Conservation (phyloP, 345 rosid species). For the Euphorbia tirucalli region DNA sequence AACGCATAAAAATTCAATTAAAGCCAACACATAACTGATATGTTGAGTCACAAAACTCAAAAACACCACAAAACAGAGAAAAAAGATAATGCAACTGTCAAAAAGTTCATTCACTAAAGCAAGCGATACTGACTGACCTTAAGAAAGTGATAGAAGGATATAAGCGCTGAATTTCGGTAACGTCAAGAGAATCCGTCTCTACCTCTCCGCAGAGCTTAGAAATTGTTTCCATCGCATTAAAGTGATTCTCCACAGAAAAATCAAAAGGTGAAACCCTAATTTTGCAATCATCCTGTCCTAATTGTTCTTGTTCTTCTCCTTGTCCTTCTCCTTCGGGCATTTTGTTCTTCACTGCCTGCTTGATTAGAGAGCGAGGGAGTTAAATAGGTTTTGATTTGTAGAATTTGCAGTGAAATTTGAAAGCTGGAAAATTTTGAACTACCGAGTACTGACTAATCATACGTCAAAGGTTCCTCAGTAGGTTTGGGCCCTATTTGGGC, state of each 20-base stretch:
- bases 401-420: too few species aligned
- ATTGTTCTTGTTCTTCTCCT: too few species aligned
- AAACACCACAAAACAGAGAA: too few species aligned
- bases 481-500: too few species aligned
- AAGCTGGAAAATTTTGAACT: too few species aligned
- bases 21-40: background rate
- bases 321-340: slow-evolving; percentile 2
- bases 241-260: slow-evolving; percentile 58
- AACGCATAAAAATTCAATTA: background rate
- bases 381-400: too few species aligned
- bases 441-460: too few species aligned
- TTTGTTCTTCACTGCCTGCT: background rate
- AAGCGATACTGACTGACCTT: slow-evolving; percentile 48
- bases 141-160: slow-evolving; percentile 62
- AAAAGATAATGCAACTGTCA: background rate
- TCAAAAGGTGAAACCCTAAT: slow-evolving; percentile 60
- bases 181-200: slow-evolving; percentile 22
- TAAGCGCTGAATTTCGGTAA: slow-evolving; percentile 36
- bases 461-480: too few species aligned
- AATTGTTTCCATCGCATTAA: slow-evolving; percentile 50
- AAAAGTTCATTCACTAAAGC: background rate
- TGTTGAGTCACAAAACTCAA: too few species aligned
- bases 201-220: slow-evolving; percentile 57
- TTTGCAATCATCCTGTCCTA: slow-evolving; percentile 10
- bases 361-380: too few species aligned